These are phyloP conservation scores for Penicillium sp. DNA, from an alignment of 2,329 filamentous ascomycete species.

Conservation along the genomic window DNA sequence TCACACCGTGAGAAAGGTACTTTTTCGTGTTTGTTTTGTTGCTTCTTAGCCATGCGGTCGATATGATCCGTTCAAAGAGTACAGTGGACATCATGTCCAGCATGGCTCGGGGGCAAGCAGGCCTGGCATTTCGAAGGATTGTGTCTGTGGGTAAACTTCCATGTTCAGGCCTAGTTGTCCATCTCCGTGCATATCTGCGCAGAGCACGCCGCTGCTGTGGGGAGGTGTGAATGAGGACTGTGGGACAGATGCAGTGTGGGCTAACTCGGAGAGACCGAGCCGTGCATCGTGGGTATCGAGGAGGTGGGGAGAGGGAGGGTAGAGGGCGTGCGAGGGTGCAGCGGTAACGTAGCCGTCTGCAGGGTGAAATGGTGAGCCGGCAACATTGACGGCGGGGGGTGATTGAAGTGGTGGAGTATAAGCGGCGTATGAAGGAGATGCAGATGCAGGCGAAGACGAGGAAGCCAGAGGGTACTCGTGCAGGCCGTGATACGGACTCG, in stretches of 20 bases:
- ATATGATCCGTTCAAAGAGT: no score
- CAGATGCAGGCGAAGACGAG: slow-evolving; percentile 40
- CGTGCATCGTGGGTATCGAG: slow-evolving; percentile 36
- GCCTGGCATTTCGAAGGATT: slow-evolving; percentile 33
- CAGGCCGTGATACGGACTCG: slow-evolving; percentile 36
- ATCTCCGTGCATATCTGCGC: slow-evolving; percentile 31
- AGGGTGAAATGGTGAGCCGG: slow-evolving; percentile 39
- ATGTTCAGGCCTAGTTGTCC: slow-evolving; percentile 28
- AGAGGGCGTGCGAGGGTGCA: slow-evolving; percentile 35
- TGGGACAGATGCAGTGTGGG: slow-evolving; percentile 30
- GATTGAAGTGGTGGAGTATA: slow-evolving; percentile 45
- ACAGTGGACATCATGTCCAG: slow-evolving; percentile 33
- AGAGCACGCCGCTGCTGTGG: slow-evolving; percentile 36
- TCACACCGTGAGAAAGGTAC: no score
- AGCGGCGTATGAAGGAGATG: slow-evolving; percentile 37
- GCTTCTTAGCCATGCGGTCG: no score
- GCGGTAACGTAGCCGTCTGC: slow-evolving; percentile 34
- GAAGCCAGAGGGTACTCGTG: slow-evolving; percentile 33
- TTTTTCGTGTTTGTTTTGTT: no score
- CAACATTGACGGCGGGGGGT: slow-evolving; percentile 38
- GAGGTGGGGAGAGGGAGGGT: slow-evolving; percentile 37
- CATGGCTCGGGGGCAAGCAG: slow-evolving; percentile 36
- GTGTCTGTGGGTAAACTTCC: slow-evolving; percentile 34
- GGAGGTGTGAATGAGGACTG: slow-evolving; percentile 41
- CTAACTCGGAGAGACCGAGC: slow-evolving; percentile 29